phyloP scores from a whole-genome alignment of 2,329 filamentous ascomycete species.

The Colletotrichum limetticola region DNA sequence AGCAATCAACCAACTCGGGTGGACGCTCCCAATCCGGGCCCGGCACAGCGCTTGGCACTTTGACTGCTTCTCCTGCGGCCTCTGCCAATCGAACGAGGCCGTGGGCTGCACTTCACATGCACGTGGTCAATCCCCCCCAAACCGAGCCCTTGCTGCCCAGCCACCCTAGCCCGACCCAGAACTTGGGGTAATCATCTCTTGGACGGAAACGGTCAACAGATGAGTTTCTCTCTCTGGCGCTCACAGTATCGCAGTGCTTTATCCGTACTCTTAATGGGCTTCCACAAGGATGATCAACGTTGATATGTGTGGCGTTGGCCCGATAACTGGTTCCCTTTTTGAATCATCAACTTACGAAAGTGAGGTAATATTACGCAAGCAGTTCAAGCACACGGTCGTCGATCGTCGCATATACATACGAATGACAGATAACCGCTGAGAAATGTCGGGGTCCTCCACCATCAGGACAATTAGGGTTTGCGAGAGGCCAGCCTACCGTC shows the following conservation, averaged over 20 bases:
- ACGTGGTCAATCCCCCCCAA: slow-evolving; percentile 1
- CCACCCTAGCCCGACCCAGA: not conserved
- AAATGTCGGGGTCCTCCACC: not conserved
- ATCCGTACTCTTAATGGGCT: not conserved
- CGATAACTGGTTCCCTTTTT: not conserved
- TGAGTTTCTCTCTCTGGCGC: not conserved
- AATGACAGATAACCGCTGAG: slow-evolving; percentile 11
- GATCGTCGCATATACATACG: slow-evolving; percentile 10
- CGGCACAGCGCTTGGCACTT: slow-evolving; percentile 30
- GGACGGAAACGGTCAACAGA: not conserved
- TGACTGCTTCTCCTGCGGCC: not conserved
- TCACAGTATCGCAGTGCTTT: slow-evolving; percentile 1
- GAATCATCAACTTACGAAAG: not conserved
- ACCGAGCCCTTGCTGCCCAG: not conserved
- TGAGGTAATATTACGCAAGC: not conserved
- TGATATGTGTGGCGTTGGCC: not conserved
- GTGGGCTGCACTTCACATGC: not conserved
- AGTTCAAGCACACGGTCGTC: not conserved
- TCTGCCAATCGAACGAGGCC: slow-evolving; percentile 7
- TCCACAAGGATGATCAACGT: not conserved
- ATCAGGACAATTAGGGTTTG: not conserved
- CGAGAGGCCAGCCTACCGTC: not conserved
- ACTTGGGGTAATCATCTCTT: not conserved
- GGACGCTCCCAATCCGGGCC: slow-evolving; percentile 33
- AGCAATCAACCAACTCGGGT: slow-evolving; percentile 12